Base-by-base conservation (phyloP, 352 stramenopile genomes). In the Pythium brassicae region DNA sequence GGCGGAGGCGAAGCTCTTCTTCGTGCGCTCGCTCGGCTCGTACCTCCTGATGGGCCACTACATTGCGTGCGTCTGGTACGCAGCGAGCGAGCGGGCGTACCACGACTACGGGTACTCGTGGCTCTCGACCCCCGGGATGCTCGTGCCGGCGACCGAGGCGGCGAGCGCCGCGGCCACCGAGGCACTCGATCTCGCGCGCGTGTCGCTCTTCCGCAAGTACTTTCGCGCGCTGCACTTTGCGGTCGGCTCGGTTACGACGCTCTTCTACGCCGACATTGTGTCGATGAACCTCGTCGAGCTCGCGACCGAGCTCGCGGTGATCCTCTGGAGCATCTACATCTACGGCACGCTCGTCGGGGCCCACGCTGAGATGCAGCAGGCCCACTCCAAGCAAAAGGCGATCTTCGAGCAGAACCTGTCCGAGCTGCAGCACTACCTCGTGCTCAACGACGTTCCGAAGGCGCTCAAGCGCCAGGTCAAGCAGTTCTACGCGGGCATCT, bases 251-350 rank as follows among this genome's bases (percentile, higher is more conserved):
- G 87, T 91, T 49, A 84, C 80, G 14, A 87, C 78, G 4, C 62
- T 89, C 3, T 91, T 78, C 43, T 87, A 89, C 39, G 80, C 72
- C 3, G 80, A 91, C 32, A 84, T 89, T 26, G 42, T 78, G 14
- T 87, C 78, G 3, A 82, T 87, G 66, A 91, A 89, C 45, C 32
- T 85, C 3, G 32, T 78, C 26, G 80, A 89, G 44, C 44, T 87
- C n/a, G 62, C 82, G 1, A 65, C 69, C 0, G 80, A 91, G 43
- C 77, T 89, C 23, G 51, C 29, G 0, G 77, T 85, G 32, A 86
- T 84, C 9, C 53, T 89, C 0, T 72, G 59, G 57, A 83, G 74
- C 43, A 89, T 87, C 22, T 91, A 91, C 63, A 81, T 89, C 39
- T 89, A 83, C 37, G 80, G 80, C 23, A 68, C 79, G 3, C 62